Evolutionary conservation across 1,284 basidiomycete genomes (phyloP), one percentile per base, ranked within the genome.

Genomic region (Cutaneotrichosporon sp.): DNA sequence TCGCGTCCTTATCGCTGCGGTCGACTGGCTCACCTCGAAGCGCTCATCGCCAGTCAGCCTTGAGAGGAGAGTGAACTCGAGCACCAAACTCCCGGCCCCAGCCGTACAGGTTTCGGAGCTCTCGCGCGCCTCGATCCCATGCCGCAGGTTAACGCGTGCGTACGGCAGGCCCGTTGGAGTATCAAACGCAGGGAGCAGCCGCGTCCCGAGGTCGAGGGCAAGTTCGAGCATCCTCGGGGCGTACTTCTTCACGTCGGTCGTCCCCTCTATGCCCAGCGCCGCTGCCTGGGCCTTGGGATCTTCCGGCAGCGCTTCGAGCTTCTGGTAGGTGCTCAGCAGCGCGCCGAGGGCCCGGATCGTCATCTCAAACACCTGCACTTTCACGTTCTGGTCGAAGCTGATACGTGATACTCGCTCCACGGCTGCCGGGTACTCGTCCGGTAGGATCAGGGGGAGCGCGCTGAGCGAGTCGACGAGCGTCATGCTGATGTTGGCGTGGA

Each of bases 61-160:
- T 71, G 90, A 92, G 22, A 97, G 81, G 8, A 91, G 89, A n/a
- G 88, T 90, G 76, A 97, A 97, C 77, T 97, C 94, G 30, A 97
- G 82, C 52, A 97, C 88, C 56, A 97, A 82, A 52, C 92, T 93
- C 6, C 92, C 92, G 26, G 93, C 95, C 47, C 92, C 94, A 52
- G 94, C 92, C 46, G 91, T 89, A 73, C 80, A 81, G 1, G 80
- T 81, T 61, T 79, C 78, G 22, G 66, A 49, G 42, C 65, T 75
- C 66, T 81, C 80, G 2, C 72, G 69, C 52, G 66, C 64, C 22
- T 75, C 73, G 13, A 81, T 59, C 1, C 76, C 78, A 9, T 64
- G 56, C 21, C 73, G 57, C 10, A 79, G 69, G 60, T 79, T 80
- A 36, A 94, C 90, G 77, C 94, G 86, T 57, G 95, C 91, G 75